Evolutionary conservation across 805 yeast genomes (phyloP), one percentile per base, ranked within the genome.

Genomic region (Yarrowia deformans): DNA sequence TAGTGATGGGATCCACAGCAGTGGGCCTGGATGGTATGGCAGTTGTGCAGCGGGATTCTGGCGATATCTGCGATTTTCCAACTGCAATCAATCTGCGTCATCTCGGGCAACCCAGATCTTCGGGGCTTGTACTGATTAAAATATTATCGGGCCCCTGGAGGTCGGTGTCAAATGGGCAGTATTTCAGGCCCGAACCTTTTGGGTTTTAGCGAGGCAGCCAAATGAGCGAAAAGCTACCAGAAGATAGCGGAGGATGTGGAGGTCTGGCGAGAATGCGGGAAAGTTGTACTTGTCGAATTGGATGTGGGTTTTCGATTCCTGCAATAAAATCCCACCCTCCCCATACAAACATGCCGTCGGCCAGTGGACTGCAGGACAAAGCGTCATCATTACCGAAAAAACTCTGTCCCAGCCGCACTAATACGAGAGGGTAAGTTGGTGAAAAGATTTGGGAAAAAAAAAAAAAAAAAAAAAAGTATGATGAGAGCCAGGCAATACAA

Each of bases 181-280:
- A 46, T 46, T 46, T 46, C 23, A 32, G 32, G 54, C 19, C 54
- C 14, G 46, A 43, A 43, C n/a, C 12, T 32, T 29, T 49, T 32
- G 54, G 56, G 56, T 50, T 50, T 50, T 50, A 50, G 56, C 29
- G 56, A 50, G 56, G 40, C 56, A 50, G 40, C 56, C 56, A 32
- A 7, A 7, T 23, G 29, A 23, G 29, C n/a, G n/a, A n/a, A n/a
- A n/a, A n/a, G n/a, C n/a, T n/a, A n/a, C n/a, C n/a, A n/a, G n/a
- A n/a, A n/a, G n/a, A n/a, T n/a, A n/a, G n/a, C n/a, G n/a, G n/a
- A n/a, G n/a, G 46, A 8, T n/a, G 23, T 18, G 14, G 23, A 1
- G 23, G 23, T 43, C 13, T 18, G 19, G 40, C 8, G 23, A n/a
- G 13, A 8, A 6, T 2, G 8, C 2, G 7, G 23, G 23, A 43